Evolutionary conservation across 169 alveolate genomes (phyloP).

Genomic region (Cryptosporidium parvum): DNA sequence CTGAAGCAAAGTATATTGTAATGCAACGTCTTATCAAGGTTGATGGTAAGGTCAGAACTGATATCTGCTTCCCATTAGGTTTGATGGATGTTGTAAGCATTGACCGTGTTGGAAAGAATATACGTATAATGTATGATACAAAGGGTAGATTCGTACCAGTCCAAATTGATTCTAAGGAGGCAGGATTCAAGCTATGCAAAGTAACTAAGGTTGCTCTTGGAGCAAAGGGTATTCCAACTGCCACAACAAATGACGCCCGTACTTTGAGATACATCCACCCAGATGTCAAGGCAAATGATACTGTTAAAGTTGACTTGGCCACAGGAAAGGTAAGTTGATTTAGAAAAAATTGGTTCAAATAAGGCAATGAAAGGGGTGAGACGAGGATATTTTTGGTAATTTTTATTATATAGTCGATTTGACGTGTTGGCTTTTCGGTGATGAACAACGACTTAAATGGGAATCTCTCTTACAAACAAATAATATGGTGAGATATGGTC

Average conservation of each 20-base stretch:
- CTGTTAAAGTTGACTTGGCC: slow-evolving; percentile 93
- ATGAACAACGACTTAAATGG: slow-evolving; percentile 72
- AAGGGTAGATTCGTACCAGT: slow-evolving; percentile 97
- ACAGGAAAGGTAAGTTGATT: slow-evolving; percentile 91
- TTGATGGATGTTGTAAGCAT: slow-evolving; percentile 95
- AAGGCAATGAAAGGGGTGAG: not conserved
- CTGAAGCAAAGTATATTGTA: slow-evolving; percentile 94
- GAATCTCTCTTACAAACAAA: slow-evolving; percentile 64
- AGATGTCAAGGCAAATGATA: slow-evolving; percentile 96
- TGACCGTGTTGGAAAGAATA: slow-evolving; percentile 94
- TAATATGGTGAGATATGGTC: slow-evolving; percentile 52
- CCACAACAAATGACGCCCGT: slow-evolving; percentile 98
- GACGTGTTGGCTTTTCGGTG: slow-evolving; percentile 43
- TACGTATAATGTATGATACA: slow-evolving; percentile 96
- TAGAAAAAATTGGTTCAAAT: not conserved
- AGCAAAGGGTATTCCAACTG: slow-evolving; percentile 95
- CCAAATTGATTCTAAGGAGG: slow-evolving; percentile 95
- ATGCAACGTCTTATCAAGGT: slow-evolving; percentile 96
- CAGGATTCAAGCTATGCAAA: slow-evolving; percentile 95
- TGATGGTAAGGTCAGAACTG: slow-evolving; percentile 97
- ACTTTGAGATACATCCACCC: slow-evolving; percentile 98
- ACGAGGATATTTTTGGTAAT: not conserved
- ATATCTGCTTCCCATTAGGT: slow-evolving; percentile 98
- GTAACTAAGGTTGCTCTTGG: slow-evolving; percentile 94
- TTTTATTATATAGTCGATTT: not conserved